Base-by-base conservation (phyloP, 1,139 yeast genomes). In the Candida freyschussii region DNA sequence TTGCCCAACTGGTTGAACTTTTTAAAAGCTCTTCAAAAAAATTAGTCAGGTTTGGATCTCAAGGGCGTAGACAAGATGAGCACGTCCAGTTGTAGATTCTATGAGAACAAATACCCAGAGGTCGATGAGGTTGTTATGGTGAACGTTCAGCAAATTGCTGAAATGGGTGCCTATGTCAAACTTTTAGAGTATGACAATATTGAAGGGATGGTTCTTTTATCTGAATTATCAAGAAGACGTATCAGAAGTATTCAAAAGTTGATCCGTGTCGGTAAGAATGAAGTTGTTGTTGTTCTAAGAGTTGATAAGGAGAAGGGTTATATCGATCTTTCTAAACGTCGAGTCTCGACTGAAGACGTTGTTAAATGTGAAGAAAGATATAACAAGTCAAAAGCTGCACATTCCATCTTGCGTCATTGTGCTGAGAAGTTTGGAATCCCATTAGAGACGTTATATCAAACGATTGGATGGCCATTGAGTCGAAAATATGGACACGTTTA, bases 51-150 rank as follows among this genome's bases (percentile, higher is more conserved):
- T n/a, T n/a, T n/a, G n/a, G n/a, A n/a, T n/a, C n/a, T n/a, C n/a
- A n/a, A 12, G 6, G 14, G 11, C 7, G 8, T 10, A 15, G n/a
- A 4, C 31, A 41, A 24, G 21, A 81, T 82, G 91, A 78, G 94
- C 60, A 81, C 93, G 30, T 80, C 95, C 33, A 79, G 85, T 62
- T 89, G 96, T 69, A 81, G 99, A 69, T 93, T 83, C 66, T 91
- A 91, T 60, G 98, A 91, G 63, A 91, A 89, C 76, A 89, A 89
- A 63, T 91, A 81, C 69, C 99, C 99, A 43, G 99, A 91, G 63
- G 95, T 93, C 56, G 98, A 91, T 52, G 98, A 93, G 61, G 94
- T 91, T 50, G 97, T 91, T 45, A 89, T 91, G 91, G 98, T 91
- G 57, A 91, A 91, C 63, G 98, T 91, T 55, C 95, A 86, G 69